A percentile compares a stretch with the other conserved stretches of the same genome.
These are phyloP conservation scores for Paralagenidium karlingii DNA, from an alignment of 352 stramenopile genomes.

Conservation along the genomic window DNA sequence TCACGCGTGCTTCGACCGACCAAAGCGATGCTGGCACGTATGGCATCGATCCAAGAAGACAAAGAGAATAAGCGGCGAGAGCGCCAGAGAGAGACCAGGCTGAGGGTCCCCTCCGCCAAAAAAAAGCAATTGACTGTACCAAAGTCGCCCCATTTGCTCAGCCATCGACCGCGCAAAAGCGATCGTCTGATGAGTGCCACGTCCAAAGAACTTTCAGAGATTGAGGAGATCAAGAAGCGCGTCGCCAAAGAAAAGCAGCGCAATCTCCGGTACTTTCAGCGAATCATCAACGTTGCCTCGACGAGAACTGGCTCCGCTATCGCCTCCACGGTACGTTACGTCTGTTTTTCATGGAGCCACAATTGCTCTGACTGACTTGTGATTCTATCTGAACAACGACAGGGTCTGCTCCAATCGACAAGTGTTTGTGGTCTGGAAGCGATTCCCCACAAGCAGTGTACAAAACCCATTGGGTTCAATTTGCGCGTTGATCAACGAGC, in stretches of 20 bases:
- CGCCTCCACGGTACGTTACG: constrained; percentile 10
- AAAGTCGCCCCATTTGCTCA: constrained; percentile 46
- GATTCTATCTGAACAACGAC: constrained; percentile 7
- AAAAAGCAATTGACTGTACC: constrained; percentile 51
- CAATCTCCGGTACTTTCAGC: constrained; percentile 47
- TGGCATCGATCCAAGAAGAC: constrained; percentile 23
- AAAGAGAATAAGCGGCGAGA: constrained; percentile 19
- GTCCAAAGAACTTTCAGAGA: constrained; percentile 59
- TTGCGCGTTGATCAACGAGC: constrained; percentile 56
- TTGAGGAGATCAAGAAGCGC: constrained; percentile 45
- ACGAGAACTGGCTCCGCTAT: constrained; percentile 17
- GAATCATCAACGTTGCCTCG: constrained; percentile 5
- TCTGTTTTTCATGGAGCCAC: not conserved
- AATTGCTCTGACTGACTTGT: not conserved
- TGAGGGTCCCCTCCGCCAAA: no score
- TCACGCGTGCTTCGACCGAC: constrained; percentile 49
- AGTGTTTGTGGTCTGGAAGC: constrained; percentile 46
- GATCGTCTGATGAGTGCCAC: constrained; percentile 41
- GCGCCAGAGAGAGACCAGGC: not conserved
- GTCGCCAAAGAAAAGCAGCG: constrained; percentile 38
- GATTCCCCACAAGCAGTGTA: constrained; percentile 46
- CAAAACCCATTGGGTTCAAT: constrained; percentile 43
- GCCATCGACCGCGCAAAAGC: constrained; percentile 5
- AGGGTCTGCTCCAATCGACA: constrained; percentile 29
- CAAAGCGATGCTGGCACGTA: constrained; percentile 27